Base-by-base conservation (phyloP, 2,329 filamentous ascomycete species). In the Neospermospora avenae region DNA sequence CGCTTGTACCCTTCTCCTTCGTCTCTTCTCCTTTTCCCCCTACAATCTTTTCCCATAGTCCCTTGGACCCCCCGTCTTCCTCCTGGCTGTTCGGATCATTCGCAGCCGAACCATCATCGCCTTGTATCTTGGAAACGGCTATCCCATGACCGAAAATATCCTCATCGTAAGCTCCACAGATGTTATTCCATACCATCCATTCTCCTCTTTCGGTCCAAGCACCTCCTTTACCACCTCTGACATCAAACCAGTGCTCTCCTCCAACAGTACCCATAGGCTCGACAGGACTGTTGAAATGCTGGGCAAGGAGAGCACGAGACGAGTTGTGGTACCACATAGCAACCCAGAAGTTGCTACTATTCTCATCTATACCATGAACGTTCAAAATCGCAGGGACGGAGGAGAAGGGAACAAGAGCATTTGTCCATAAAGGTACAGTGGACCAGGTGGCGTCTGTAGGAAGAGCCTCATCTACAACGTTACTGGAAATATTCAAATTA, bases 201-300 rank as follows among this genome's bases (percentile, higher is more conserved):
- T 39, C 49, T 20, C 62, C 62, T n/a, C 28, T 45, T 13, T 76
- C 77, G 0, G 80, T 81, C 81, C 81, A 84, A 3, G 82, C 70
- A 7, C 81, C 81, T 3, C 81, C 80, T n/a, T 74, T 75, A 0
- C 81, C 81, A 10, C 80, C 81, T 14, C 80, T 76, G 57, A 73
- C 68, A 64, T 83, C 78, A 78, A 79, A 80, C 69, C 74, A 75
- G 0, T 74, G 72, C 53, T 79, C 75, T 3, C 78, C 79, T 10
- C 74, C 74, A 57, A 78, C 75, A 14, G 77, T 76, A 0, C 77
- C 75, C 31, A 74, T 70, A 1, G 77, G 65, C 0, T 75, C 76
- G 44, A 71, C 74, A 55, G 20, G 22, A 34, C 11, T 20, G 1
- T 31, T 34, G 8, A 57, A 28, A 13, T 61, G 45, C 45, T 57